phyloP scores from a whole-genome alignment of 495 filamentous ascomycete species.

The Lindgomyces ingoldianus region DNA sequence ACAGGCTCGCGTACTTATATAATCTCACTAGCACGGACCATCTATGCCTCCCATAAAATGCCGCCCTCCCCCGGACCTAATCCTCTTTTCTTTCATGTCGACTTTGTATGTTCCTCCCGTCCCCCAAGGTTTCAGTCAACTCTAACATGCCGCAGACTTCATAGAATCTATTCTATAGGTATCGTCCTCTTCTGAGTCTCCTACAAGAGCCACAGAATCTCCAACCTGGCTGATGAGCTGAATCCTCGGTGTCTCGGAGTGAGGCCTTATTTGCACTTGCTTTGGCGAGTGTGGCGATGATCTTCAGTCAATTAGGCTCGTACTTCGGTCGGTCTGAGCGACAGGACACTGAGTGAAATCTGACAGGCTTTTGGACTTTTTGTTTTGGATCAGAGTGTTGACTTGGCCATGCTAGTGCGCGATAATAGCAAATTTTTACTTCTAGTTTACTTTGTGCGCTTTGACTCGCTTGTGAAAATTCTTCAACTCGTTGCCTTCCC shows the following conservation, averaged over 20 bases:
- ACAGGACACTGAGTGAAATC: conserved; percentile 70
- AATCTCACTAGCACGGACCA: too few species aligned
- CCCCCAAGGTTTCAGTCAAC: background rate
- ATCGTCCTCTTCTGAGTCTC: conserved; percentile 54
- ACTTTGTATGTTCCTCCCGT: background rate
- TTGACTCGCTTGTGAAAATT: too few species aligned
- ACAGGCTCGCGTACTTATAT: too few species aligned
- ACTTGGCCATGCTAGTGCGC: too few species aligned
- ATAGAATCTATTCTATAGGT: conserved; percentile 59
- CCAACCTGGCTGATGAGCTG: conserved; percentile 74
- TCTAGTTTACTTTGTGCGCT: too few species aligned
- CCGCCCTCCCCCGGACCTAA: conserved; percentile 37
- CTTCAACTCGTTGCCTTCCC: too few species aligned
- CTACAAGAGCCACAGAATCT: conserved; percentile 68
- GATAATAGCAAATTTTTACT: too few species aligned
- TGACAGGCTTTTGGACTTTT: conserved; percentile 56
- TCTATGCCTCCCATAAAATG: conserved; percentile 21
- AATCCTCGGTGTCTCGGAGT: conserved; percentile 72
- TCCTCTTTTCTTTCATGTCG: background rate
- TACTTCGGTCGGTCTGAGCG: conserved; percentile 64
- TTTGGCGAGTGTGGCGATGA: conserved; percentile 69
- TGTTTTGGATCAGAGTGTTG: too few species aligned
- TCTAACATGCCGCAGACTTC: conserved; percentile 29
- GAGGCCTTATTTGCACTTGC: conserved; percentile 62
- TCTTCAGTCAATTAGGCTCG: conserved; percentile 63